phyloP scores from a whole-genome alignment of 2,329 filamentous ascomycete species.

The Diaporthe eres region DNA sequence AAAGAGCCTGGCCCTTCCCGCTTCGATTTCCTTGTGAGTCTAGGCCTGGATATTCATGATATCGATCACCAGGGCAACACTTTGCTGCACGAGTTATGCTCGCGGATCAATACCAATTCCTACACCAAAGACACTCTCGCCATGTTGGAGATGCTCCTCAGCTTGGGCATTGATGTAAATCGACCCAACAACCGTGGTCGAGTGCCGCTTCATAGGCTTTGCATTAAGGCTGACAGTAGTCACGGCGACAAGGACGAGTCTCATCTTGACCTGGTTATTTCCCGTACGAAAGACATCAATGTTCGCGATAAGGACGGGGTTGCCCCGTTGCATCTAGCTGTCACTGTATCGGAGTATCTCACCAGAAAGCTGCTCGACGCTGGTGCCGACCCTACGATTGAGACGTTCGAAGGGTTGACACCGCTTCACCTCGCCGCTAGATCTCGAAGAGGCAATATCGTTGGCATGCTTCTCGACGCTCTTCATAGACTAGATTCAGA shows the following conservation, averaged over 20 bases:
- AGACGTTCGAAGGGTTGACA: neutral
- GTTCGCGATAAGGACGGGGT: neutral
- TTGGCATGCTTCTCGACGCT: constrained; percentile 1
- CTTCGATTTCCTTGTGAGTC: constrained; percentile 1
- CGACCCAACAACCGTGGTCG: neutral
- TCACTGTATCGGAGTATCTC: neutral
- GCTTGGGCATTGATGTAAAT: neutral
- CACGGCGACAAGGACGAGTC: neutral
- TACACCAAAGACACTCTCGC: neutral
- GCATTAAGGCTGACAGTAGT: neutral
- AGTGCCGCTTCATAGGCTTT: neutral
- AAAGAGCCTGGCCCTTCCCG: neutral
- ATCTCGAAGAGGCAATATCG: neutral
- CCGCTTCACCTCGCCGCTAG: constrained; percentile 2
- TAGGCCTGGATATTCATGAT: neutral
- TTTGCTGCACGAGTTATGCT: neutral
- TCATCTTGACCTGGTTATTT: neutral
- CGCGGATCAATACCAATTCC: neutral
- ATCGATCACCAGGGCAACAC: neutral
- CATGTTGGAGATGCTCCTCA: neutral
- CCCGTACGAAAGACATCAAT: neutral
- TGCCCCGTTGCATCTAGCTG: neutral
- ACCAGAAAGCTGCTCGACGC: neutral
- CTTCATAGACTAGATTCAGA: neutral
- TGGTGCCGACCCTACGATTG: neutral